Evolutionary conservation across 192 early-diverging fungal genomes (phyloP).

Genomic region (Haplosporangium gracile): DNA sequence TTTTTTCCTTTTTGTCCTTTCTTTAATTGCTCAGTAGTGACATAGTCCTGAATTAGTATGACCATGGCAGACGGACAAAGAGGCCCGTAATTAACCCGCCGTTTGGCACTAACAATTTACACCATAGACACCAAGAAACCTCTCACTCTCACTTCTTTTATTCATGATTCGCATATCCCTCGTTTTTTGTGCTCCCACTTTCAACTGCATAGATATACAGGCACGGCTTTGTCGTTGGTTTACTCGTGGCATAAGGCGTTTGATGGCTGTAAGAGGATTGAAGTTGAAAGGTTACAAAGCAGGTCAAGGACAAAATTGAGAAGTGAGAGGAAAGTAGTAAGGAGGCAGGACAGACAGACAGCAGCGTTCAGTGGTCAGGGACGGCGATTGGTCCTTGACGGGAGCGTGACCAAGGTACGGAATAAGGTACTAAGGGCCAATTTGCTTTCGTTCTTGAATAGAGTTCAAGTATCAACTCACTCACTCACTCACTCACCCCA

Average conservation of each 20-base stretch:
- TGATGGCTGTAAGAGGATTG: neutral
- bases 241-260: neutral
- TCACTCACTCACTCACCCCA: neutral
- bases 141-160: neutral
- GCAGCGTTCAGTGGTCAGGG: neutral
- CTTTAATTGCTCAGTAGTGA: neutral
- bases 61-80: neutral
- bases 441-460: slow-evolving; percentile 5
- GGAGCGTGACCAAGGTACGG: neutral
- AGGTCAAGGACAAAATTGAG: neutral
- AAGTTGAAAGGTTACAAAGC: neutral
- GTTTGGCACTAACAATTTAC: neutral
- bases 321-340: slow-evolving; percentile 19
- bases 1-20: neutral
- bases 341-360: neutral
- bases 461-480: neutral
- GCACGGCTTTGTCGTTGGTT: neutral
- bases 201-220: neutral
- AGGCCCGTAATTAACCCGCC: neutral
- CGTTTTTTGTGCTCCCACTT: neutral
- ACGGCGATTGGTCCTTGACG: slow-evolving; percentile 8
- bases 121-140: neutral
- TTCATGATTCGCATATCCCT: neutral
- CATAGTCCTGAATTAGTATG: neutral
- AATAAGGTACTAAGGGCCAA: neutral